These are phyloP conservation scores for Coemansia aciculifera DNA, from an alignment of 192 early-diverging fungal genomes.

Conservation along the genomic window DNA sequence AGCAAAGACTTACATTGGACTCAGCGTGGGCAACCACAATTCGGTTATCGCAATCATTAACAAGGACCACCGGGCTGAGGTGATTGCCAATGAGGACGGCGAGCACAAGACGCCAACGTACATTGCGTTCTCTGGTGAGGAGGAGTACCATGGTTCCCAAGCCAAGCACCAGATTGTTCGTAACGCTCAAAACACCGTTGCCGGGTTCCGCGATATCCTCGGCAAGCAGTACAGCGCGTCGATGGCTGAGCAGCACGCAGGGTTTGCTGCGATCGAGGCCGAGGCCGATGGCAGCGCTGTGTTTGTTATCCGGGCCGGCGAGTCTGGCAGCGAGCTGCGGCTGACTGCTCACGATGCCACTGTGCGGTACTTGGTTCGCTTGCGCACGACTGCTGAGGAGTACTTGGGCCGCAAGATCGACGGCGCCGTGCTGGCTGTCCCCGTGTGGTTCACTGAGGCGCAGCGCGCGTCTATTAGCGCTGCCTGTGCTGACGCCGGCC, in stretches of 20 bases:
- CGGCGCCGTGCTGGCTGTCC: slow-evolving; percentile 83
- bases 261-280: slow-evolving; percentile 58
- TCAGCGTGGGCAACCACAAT: slow-evolving; percentile 84
- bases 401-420: slow-evolving; percentile 79
- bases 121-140: slow-evolving; percentile 89
- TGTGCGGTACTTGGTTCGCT: slow-evolving; percentile 74
- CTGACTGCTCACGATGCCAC: slow-evolving; percentile 75
- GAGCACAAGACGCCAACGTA: slow-evolving; percentile 93
- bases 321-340: slow-evolving; percentile 48
- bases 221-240: slow-evolving; percentile 57
- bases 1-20: slow-evolving; percentile 64
- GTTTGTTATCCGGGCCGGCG: slow-evolving; percentile 66
- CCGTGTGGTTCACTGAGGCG: slow-evolving; percentile 77
- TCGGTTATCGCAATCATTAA: slow-evolving; percentile 82
- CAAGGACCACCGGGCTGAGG: slow-evolving; percentile 71
- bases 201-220: slow-evolving; percentile 82
- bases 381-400: slow-evolving; percentile 86
- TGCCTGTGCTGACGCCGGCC: slow-evolving; percentile 74
- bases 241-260: slow-evolving; percentile 41
- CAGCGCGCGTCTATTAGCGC: slow-evolving; percentile 67
- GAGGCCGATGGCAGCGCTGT: slow-evolving; percentile 60
- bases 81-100: slow-evolving; percentile 98
- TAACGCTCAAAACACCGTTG: slow-evolving; percentile 89
- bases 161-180: slow-evolving; percentile 83
- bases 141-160: slow-evolving; percentile 77